Conservation (phyloP, 768 basidiomycete species). For the Rhizopogon salebrosus region DNA sequence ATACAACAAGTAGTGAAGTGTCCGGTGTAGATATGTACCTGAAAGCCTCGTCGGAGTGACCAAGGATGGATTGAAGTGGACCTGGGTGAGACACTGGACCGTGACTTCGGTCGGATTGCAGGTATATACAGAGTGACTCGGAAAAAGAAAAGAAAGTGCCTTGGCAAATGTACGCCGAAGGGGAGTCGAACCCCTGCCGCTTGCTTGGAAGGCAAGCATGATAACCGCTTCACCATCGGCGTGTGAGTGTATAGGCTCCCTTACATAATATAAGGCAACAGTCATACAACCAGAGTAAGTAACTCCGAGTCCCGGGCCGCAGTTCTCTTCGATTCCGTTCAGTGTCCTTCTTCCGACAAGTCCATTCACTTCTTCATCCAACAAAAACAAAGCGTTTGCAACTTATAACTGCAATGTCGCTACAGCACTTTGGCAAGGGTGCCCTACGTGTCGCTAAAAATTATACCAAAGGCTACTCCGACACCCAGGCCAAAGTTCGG, state of each 20-base stretch:
- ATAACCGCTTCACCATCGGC: constrained; percentile 87
- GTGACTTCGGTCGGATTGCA: too few relatives aligned
- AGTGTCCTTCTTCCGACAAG: neutral
- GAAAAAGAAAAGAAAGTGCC: neutral
- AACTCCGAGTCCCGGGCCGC: neutral
- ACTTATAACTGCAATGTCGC: constrained; percentile 29
- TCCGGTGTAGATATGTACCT: too few relatives aligned
- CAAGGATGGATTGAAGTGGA: too few relatives aligned
- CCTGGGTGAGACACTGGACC: too few relatives aligned
- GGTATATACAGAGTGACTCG: too few relatives aligned
- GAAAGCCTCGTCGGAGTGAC: too few relatives aligned
- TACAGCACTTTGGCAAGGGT: constrained; percentile 82
- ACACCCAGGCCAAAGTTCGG: constrained; percentile 90
- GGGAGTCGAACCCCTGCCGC: constrained; percentile 79
- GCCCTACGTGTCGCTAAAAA: constrained; percentile 89
- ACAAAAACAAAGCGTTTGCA: neutral
- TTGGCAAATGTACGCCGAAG: constrained; percentile 49
- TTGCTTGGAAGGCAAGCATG: constrained; percentile 87
- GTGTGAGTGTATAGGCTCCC: constrained; percentile 10
- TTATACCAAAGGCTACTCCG: constrained; percentile 94
- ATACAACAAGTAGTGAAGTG: too few relatives aligned
- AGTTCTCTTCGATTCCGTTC: neutral
- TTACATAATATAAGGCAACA: neutral
- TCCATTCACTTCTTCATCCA: neutral
- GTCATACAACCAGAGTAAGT: neutral